Percentiles rank a stretch among this genome's conserved stretches.
Conservation (phyloP, 176 grass and related monocot genomes). For the Musa itinerans region DNA sequence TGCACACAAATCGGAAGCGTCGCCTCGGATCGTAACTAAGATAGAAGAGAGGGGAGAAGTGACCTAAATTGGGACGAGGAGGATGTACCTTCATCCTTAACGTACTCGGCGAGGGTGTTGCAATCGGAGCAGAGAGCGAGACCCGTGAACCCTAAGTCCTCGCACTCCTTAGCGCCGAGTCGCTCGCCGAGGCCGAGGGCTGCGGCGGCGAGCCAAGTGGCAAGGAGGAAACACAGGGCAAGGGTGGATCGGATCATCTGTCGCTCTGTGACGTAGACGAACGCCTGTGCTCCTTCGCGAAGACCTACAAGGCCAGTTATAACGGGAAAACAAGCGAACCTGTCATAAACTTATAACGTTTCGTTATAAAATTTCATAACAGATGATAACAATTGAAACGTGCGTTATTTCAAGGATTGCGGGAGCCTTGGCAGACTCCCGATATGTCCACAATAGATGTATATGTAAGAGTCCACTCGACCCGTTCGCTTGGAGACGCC, state of each 20-base stretch:
- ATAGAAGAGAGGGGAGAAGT: neutral
- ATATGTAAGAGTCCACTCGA: too few relatives aligned
- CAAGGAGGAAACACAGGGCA: constrained; percentile 14
- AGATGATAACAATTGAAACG: too few relatives aligned
- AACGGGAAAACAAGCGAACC: too few relatives aligned
- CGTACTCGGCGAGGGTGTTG: constrained; percentile 65
- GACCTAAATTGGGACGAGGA: neutral
- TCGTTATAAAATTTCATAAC: too few relatives aligned
- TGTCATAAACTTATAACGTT: too few relatives aligned
- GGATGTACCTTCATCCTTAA: constrained; percentile 73
- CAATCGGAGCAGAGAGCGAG: constrained; percentile 98
- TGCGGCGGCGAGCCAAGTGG: constrained; percentile 4
- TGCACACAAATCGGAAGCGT: neutral
- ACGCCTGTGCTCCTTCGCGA: too few relatives aligned
- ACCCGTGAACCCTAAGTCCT: constrained; percentile 90
- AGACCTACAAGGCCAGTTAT: too few relatives aligned
- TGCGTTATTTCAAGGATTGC: too few relatives aligned
- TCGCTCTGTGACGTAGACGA: neutral
- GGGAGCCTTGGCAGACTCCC: too few relatives aligned
- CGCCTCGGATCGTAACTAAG: too few relatives aligned
- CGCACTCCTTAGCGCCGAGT: constrained; percentile 60
- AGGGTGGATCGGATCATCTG: constrained; percentile 34
- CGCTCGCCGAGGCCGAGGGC: constrained; percentile 23
- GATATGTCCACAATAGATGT: too few relatives aligned
- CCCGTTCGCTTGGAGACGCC: too few relatives aligned